Evolutionary conservation across 1,284 basidiomycete species (phyloP), one percentile per base, ranked within the genome.

Genomic region (Rhodotorula mucilaginosa): DNA sequence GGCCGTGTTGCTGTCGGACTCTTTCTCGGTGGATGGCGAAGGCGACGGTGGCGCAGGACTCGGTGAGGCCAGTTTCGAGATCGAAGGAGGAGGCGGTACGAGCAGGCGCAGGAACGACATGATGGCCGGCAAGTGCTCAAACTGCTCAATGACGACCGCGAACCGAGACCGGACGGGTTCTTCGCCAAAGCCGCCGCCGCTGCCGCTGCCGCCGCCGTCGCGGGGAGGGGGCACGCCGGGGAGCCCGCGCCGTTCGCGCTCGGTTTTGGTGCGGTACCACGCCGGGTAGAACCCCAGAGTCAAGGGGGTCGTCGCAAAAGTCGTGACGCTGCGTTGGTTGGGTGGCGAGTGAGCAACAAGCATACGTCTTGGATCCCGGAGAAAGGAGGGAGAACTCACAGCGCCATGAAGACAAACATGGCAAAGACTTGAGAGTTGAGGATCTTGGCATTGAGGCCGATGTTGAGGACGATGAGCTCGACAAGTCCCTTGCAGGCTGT

Each of bases 401-500:
- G 70, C 8, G 80, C 81, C 81, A 82, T 82, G 49, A 81, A 70
- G 65, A 82, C 81, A 77, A 97, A 95, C 92, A 97, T 97, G 19
- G 85, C 84, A 78, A 87, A 87, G 29, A 85, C 82, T n/a, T 80
- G 79, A 47, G 81, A 85, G 49, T 90, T 88, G 65, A 99, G 85
- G 74, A 93, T 91, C 0, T 89, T 89, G 79, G 86, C 93, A 71
- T 86, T 80, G 3, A 93, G 85, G 73, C 93, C 94, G 76, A 97
- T 89, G 79, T 97, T 97, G 79, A 97, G 87, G 16, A 96, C 94
- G 75, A 97, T 95, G 60, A 96, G 86, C 81, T 78, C 76, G 61
- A 79, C 75, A 13, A 79, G 60, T 12, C 75, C 75, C 66, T 76
- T 76, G 69, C 75, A 76, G 8, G 75, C 64, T 73, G 78, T 16